Evolutionary conservation across 148 eudicot species (phyloP).

Genomic region (Fagopyrum tataricum): DNA sequence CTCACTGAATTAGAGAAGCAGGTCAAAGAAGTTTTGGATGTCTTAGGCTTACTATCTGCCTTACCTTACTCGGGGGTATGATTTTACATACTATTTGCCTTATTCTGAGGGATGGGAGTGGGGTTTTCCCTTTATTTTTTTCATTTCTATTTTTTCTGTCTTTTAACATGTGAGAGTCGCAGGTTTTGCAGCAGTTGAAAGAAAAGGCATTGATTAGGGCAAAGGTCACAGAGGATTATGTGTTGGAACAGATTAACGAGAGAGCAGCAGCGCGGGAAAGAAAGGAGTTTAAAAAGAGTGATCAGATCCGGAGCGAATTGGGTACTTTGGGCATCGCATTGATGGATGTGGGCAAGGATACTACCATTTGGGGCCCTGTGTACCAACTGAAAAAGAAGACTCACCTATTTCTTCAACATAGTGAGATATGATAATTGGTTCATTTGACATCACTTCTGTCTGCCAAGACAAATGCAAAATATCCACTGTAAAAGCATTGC

Average conservation of each 20-base stretch:
- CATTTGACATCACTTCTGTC: background rate
- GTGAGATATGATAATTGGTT: background rate
- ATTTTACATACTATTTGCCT: background rate
- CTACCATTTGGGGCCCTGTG: constrained; percentile 73
- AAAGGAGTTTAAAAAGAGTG: constrained; percentile 63
- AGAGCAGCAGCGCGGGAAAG: constrained; percentile 51
- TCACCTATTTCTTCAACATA: background rate
- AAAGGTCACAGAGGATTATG: constrained; percentile 50
- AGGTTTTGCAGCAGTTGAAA: constrained; percentile 75
- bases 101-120: background rate
- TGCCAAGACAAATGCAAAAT: background rate
- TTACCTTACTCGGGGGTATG: constrained; percentile 60
- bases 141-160: background rate
- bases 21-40: constrained; percentile 46
- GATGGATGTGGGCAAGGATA: constrained; percentile 60
- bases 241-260: constrained; percentile 43
- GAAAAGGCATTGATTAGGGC: constrained; percentile 75
- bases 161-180: background rate
- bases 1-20: constrained; percentile 48
- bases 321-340: constrained; percentile 60
- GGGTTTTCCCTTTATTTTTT: background rate
- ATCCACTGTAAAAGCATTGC: background rate
- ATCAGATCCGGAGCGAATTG: constrained; percentile 53
- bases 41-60: constrained; percentile 61
- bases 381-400: constrained; percentile 30